These are phyloP conservation scores for Trichaptum fuscoviolaceum DNA, from an alignment of 768 basidiomycete genomes.

Conservation along the genomic window DNA sequence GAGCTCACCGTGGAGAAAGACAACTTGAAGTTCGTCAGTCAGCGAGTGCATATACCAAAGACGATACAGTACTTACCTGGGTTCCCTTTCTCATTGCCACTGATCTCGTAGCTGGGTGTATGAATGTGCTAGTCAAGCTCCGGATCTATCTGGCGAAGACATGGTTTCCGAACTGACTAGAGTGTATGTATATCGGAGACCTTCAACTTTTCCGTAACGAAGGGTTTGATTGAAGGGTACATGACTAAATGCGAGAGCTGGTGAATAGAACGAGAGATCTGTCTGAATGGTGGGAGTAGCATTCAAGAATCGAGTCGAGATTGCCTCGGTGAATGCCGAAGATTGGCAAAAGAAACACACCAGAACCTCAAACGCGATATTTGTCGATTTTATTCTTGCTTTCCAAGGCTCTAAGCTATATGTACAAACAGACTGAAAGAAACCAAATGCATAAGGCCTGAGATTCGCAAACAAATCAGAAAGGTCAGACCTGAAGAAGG, in stretches of 20 bases:
- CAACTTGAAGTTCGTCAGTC: constrained; percentile 37
- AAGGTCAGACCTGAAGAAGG: neutral
- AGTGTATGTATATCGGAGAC: constrained; percentile 73
- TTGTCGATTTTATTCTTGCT: neutral
- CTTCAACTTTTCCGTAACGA: constrained; percentile 57
- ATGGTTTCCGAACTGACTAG: constrained; percentile 45
- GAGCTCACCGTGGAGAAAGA: constrained; percentile 69
- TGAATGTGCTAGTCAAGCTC: neutral
- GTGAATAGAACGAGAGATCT: too few species aligned
- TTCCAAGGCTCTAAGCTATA: neutral
- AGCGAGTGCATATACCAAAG: constrained; percentile 5
- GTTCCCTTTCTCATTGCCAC: constrained; percentile 69
- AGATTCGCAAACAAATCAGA: neutral
- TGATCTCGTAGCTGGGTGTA: constrained; percentile 67
- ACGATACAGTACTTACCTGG: constrained; percentile 46
- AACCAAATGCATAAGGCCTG: neutral
- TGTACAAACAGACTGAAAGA: neutral
- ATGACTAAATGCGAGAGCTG: constrained; percentile 25
- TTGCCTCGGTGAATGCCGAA: too few species aligned
- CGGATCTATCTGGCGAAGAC: neutral
- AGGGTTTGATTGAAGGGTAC: constrained; percentile 69
- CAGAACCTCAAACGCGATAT: too few species aligned
- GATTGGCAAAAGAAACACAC: too few species aligned
- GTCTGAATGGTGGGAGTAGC: too few species aligned
- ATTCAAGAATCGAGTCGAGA: too few species aligned